Conservation (phyloP, 139 green algal species). For the Chlamydomonas asymmetrica region DNA sequence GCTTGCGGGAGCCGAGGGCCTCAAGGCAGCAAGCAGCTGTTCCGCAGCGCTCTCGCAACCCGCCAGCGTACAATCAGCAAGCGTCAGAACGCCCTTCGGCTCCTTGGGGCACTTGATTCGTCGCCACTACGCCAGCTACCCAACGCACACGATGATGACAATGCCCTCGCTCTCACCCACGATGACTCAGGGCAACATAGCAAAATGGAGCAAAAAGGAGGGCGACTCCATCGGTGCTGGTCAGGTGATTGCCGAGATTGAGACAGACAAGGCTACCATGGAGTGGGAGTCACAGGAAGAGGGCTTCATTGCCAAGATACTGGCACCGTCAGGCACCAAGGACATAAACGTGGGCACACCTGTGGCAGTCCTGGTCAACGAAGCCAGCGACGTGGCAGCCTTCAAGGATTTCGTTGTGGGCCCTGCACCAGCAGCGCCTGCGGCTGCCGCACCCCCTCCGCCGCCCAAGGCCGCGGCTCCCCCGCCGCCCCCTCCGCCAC, state of each 20-base stretch:
- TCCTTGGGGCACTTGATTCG: too few relatives aligned
- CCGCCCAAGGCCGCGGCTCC: background rate
- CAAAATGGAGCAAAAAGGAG: conserved; percentile 89
- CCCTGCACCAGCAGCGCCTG: conserved; percentile 3
- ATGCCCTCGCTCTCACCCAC: conserved; percentile 95
- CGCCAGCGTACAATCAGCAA: too few relatives aligned
- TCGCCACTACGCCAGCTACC: too few relatives aligned
- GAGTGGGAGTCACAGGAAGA: conserved; percentile 94
- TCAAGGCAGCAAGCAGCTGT: too few relatives aligned
- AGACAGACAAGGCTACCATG: conserved; percentile 98
- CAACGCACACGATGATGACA: conserved; percentile 66
- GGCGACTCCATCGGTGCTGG: conserved; percentile 58
- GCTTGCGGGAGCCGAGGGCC: too few relatives aligned
- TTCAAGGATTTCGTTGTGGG: background rate
- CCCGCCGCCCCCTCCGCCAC: background rate
- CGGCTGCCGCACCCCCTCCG: conserved; percentile 13
- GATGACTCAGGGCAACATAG: conserved; percentile 93
- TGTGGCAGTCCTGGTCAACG: conserved; percentile 75
- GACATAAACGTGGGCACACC: conserved; percentile 77
- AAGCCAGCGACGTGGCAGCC: conserved; percentile 14
- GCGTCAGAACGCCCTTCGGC: too few relatives aligned
- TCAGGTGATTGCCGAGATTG: conserved; percentile 92
- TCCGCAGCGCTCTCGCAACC: too few relatives aligned
- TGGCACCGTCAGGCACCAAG: conserved; percentile 64
- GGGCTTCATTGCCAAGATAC: conserved; percentile 83